Evolutionary conservation across 1,284 basidiomycete genomes (phyloP), one percentile per base, ranked within the genome.

Genomic region (Irpex rosettiformis): DNA sequence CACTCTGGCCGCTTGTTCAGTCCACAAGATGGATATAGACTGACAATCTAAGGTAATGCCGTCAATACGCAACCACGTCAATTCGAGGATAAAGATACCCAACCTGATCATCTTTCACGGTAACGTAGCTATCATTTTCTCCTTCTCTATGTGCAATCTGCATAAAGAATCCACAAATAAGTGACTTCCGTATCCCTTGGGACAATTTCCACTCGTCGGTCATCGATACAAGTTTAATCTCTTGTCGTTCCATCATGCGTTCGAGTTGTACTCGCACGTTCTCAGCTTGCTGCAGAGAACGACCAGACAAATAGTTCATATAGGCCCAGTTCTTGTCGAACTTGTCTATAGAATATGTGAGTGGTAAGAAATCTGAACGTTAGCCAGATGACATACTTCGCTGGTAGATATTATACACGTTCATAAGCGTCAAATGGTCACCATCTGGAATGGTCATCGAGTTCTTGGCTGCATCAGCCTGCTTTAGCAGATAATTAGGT

Each of bases 111-210:
- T 98, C 95, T 76, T 98, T 98, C 63, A 97, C 87, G 0, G 95
- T 98, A 63, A 88, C 69, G 72, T 96, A 96, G 59, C 78, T 82
- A 2, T 86, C 86, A 77, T 94, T 94, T 67, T 94, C 91, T n/a
- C 93, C 93, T 69, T 95, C 93, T 72, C 93, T 94, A 74, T 98
- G 94, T 4, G 96, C 96, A 6, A 96, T 88, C 72, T 98, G 96
- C 96, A 98, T 98, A 77, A 99, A 99, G 81, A 94, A 99, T 0
- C 96, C 96, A 69, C 90, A 93, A 0, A 93, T 89, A 47, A 99
- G 79, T 1, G 91, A 89, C 73, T 90, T 88, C 28, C 93, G 86
- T 60, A 99, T 89, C 67, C 91, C 90, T 59, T 77, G 69, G 75
- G 87, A 93, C 69, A 93, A 86, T 68, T 88, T 91, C 71, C 84